phyloP scores from a whole-genome alignment of 2,329 filamentous ascomycete species.

The Diaporthe destruens region DNA sequence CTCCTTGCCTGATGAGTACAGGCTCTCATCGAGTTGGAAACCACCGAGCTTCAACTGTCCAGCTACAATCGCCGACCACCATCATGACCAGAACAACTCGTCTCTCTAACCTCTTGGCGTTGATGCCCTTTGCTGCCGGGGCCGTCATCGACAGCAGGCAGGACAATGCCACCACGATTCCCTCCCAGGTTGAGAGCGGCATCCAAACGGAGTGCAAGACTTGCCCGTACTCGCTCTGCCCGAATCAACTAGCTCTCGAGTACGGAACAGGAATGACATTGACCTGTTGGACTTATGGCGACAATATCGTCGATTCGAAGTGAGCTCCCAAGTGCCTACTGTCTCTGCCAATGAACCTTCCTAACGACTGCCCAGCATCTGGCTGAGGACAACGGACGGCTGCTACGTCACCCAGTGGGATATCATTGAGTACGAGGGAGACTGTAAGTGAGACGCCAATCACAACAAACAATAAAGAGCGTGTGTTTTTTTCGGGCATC shows the following conservation, averaged over 20 bases:
- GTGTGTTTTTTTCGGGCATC: neutral
- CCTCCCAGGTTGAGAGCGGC: slow-evolving; percentile 31
- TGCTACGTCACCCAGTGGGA: slow-evolving; percentile 42
- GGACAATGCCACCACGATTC: slow-evolving; percentile 31
- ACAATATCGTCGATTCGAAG: slow-evolving; percentile 40
- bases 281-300: slow-evolving; percentile 39
- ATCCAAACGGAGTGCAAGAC: slow-evolving; percentile 41
- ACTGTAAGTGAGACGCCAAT: slow-evolving; percentile 24
- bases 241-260: slow-evolving; percentile 32
- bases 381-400: slow-evolving; percentile 36
- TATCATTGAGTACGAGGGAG: slow-evolving; percentile 36
- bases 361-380: slow-evolving; percentile 25
- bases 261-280: slow-evolving; percentile 23
- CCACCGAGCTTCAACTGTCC: neutral
- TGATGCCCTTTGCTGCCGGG: slow-evolving; percentile 10
- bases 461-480: too few relatives aligned
- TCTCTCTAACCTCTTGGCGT: slow-evolving; percentile 8
- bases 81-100: neutral
- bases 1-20: neutral
- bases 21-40: neutral
- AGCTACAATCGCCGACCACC: neutral
- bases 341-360: too few relatives aligned
- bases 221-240: slow-evolving; percentile 39
- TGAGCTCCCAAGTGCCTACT: neutral
- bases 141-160: slow-evolving; percentile 6